Evolutionary conservation across 768 basidiomycete genomes (phyloP), one percentile per base, ranked within the genome.

Genomic region (Lentinula boryana): DNA sequence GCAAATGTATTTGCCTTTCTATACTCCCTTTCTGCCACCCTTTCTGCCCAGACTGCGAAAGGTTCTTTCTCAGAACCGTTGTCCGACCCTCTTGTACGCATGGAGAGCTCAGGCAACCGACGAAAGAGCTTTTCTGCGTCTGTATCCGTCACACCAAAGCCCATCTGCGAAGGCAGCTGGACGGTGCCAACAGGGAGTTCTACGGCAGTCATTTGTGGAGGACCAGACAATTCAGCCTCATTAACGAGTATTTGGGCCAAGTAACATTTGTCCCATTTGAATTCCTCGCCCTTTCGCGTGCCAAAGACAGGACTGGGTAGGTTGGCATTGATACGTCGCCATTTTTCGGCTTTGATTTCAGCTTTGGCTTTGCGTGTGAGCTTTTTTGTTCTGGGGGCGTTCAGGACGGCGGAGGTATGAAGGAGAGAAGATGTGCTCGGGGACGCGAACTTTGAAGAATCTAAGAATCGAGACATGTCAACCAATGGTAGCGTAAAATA

Each of bases 281-380:
- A 68, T 58, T 87, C 85, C 58, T 89, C 82, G 62, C 81, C 80
- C 5, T 82, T 76, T 44, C 84, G 78, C 15, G 84, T 84, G 12
- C 95, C 95, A 5, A 94, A 82, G 15, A 95, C 33, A 60, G 89
- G 84, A 65, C 90, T 86, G 15, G 88, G 81, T 50, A 74, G 76
- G 58, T 69, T 78, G 33, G 67, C 76, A 44, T 71, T 73, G 21
- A 72, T 77, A 53, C 67, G 68, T 60, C 71, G 70, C 63, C 62
- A 67, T 58, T 74, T 76, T 65, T 79, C 77, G 36, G 75, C 77
- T 62, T 80, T 79, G 63, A 79, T 76, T 62, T 72, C 76, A 52
- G 76, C 69, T 72, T 80, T 84, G 63, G 67, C 68, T 67, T 76
- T 82, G 63, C 71, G 74, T 48, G 74, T 70, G 44, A 74, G 66